Conservation (phyloP, 2,329 filamentous ascomycete species). For the Kalmusia sp. region DNA sequence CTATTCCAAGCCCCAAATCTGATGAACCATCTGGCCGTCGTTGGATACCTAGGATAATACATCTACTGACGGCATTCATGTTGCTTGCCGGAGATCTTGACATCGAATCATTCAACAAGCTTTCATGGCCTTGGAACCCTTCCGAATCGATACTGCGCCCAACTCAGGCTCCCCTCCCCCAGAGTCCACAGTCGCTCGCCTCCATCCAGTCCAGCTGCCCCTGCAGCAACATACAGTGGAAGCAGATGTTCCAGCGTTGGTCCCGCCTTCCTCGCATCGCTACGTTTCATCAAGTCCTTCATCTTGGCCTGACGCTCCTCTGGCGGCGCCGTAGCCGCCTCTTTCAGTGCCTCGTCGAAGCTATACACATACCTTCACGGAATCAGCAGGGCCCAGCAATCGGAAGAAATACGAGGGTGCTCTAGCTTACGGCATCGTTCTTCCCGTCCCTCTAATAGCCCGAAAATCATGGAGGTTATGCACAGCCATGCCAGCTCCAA, state of each 20-base stretch:
- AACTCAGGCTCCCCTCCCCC: constrained; percentile 60
- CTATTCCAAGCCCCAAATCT: too few relatives aligned
- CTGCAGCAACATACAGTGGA: constrained; percentile 63
- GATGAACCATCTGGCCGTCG: too few relatives aligned
- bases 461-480: constrained; percentile 47
- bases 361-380: constrained; percentile 34
- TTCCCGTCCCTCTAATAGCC: constrained; percentile 21
- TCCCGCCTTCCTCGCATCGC: constrained; percentile 67
- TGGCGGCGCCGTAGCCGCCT: constrained; percentile 31
- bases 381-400: background rate
- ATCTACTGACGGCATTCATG: background rate
- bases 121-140: constrained; percentile 16
- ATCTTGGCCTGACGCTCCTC: constrained; percentile 41
- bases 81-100: too few relatives aligned
- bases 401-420: background rate
- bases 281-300: constrained; percentile 41
- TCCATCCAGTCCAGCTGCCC: constrained; percentile 59
- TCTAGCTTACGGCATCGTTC: constrained; percentile 28
- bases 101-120: too few relatives aligned
- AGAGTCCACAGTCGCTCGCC: constrained; percentile 58
- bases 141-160: constrained; percentile 63
- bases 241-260: constrained; percentile 69
- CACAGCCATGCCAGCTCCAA: constrained; percentile 28
- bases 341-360: constrained; percentile 29
- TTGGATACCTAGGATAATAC: too few relatives aligned